These are phyloP conservation scores for Besnoitia besnoiti DNA, from an alignment of 169 alveolate species.

Conservation along the genomic window DNA sequence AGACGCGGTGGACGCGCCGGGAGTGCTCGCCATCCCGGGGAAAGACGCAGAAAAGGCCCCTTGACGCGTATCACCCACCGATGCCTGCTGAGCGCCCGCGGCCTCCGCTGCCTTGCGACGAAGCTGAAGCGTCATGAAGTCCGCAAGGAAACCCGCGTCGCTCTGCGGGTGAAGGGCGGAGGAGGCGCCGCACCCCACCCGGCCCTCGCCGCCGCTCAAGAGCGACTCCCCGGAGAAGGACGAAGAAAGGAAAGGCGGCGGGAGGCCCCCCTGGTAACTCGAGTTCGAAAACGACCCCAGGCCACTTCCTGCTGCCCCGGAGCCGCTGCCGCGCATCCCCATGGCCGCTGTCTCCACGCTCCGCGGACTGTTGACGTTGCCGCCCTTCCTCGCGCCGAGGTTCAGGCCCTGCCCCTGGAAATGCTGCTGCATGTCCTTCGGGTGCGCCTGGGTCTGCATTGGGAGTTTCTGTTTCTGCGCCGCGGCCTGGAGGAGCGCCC, in stretches of 20 bases:
- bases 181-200: background rate
- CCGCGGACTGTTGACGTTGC: background rate
- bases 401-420: background rate
- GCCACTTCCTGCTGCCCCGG: background rate
- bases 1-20: background rate
- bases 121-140: background rate
- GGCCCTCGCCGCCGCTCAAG: background rate
- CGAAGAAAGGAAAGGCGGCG: background rate
- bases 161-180: background rate
- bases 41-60: too few species aligned
- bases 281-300: background rate
- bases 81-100: background rate
- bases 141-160: background rate
- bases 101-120: background rate
- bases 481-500: slow-evolving; percentile 4
- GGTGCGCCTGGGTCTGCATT: background rate
- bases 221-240: background rate
- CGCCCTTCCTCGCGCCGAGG: background rate
- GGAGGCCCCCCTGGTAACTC: too few species aligned
- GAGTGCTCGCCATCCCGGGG: background rate
- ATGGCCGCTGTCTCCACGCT: background rate
- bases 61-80: too few species aligned
- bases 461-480: slow-evolving; percentile 17
- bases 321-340: background rate
- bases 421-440: background rate